Conservation (phyloP, 805 yeast genomes). For the Zygoascus ofunaensis region DNA sequence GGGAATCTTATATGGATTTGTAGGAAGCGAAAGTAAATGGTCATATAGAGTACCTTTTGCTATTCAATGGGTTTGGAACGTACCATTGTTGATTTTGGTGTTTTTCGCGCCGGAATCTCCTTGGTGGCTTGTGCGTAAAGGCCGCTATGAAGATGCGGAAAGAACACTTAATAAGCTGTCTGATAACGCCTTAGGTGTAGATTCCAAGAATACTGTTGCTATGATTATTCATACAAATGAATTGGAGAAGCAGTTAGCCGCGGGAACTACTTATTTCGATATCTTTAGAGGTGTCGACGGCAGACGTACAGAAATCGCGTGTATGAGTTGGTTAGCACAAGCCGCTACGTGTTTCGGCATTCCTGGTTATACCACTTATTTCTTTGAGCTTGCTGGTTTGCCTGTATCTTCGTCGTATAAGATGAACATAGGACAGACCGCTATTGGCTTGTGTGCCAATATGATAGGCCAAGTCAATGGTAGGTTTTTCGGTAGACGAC, state of each 20-base stretch:
- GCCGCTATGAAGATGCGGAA: conserved; percentile 36
- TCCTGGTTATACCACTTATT: conserved; percentile 33
- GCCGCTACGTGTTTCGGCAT: conserved; percentile 31
- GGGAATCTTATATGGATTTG: conserved; percentile 36
- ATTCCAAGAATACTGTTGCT: conserved; percentile 1
- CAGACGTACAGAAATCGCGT: conserved; percentile 31
- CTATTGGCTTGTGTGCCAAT: conserved; percentile 39
- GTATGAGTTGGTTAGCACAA: conserved; percentile 38
- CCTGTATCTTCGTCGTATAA: conserved; percentile 30
- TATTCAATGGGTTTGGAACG: conserved; percentile 17
- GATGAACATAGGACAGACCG: conserved; percentile 38
- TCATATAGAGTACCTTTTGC: conserved; percentile 14
- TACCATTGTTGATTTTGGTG: conserved; percentile 22
- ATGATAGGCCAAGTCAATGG: conserved; percentile 16
- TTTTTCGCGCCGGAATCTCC: conserved; percentile 51
- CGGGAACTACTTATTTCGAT: conserved; percentile 8
- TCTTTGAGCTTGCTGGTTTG: conserved; percentile 37
- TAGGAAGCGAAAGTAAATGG: conserved; percentile 20
- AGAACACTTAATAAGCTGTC: conserved; percentile 5
- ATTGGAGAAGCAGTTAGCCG: conserved; percentile 8
- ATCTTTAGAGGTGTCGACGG: conserved; percentile 11
- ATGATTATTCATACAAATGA: conserved; percentile 30
- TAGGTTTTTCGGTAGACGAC: conserved; percentile 19
- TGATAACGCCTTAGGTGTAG: conserved; percentile 1
- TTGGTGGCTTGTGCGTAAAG: conserved; percentile 43